Conservation (phyloP, 805 yeast species). For the Teunomyces gatunensis region DNA sequence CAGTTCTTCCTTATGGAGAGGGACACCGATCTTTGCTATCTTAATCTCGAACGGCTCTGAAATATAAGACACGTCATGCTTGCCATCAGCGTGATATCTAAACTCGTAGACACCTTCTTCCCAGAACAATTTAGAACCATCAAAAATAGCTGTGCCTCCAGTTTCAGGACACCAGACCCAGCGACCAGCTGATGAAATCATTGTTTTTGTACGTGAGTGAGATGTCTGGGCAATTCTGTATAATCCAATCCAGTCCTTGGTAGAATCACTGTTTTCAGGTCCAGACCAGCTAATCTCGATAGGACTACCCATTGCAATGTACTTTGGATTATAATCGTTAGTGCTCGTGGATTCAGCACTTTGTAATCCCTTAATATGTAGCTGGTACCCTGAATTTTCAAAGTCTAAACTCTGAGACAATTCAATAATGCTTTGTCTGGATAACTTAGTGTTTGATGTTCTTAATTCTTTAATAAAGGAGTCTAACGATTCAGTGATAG, state of each 20-base stretch:
- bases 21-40: conserved; percentile 37
- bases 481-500: conserved; percentile 46
- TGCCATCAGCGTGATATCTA: conserved; percentile 63
- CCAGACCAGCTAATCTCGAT: conserved; percentile 54
- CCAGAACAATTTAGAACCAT: conserved; percentile 50
- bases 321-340: conserved; percentile 9
- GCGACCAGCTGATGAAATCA: conserved; percentile 60
- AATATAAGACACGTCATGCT: conserved; percentile 66
- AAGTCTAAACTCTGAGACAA: conserved; percentile 40
- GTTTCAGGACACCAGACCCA: conserved; percentile 48
- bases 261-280: conserved; percentile 43
- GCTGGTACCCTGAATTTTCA: conserved; percentile 33
- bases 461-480: conserved; percentile 41
- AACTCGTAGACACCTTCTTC: conserved; percentile 73
- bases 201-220: conserved; percentile 52
- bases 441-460: conserved; percentile 30
- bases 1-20: conserved; percentile 29
- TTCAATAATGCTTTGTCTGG: conserved; percentile 36
- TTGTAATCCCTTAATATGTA: conserved; percentile 23
- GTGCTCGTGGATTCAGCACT: conserved; percentile 3
- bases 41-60: conserved; percentile 66
- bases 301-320: conserved; percentile 47
- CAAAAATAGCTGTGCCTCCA: conserved; percentile 50
- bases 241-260: conserved; percentile 74
- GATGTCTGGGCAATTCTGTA: conserved; percentile 63